Evolutionary conservation across 441 rosid genomes (phyloP).

Genomic region (Francoa sonchifolia): DNA sequence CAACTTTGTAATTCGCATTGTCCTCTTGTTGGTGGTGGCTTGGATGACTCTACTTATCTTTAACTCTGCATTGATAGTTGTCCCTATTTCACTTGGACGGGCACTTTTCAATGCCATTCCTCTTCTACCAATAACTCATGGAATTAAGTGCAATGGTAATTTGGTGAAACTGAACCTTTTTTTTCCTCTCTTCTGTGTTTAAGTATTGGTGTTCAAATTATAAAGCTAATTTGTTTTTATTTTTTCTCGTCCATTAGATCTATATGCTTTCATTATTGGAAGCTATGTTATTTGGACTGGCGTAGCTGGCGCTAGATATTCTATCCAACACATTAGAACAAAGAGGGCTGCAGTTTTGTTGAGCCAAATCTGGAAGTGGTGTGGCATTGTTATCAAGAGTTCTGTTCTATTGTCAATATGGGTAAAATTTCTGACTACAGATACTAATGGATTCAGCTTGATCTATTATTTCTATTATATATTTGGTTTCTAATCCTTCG

Average conservation of each 20-base stretch:
- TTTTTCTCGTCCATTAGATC: constrained; percentile 29
- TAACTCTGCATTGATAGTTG: constrained; percentile 76
- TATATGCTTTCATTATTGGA: constrained; percentile 86
- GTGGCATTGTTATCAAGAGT: constrained; percentile 72
- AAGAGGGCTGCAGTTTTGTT: constrained; percentile 54
- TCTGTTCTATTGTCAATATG: constrained; percentile 69
- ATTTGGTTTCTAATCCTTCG: not conserved
- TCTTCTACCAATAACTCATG: constrained; percentile 88
- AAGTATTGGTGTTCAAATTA: constrained; percentile 3
- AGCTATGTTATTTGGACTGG: constrained; percentile 86
- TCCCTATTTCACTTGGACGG: constrained; percentile 88
- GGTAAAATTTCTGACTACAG: constrained; percentile 32
- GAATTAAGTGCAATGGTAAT: constrained; percentile 93
- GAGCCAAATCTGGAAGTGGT: constrained; percentile 73
- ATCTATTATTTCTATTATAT: not conserved
- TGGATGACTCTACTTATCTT: constrained; percentile 92
- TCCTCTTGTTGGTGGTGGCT: constrained; percentile 72
- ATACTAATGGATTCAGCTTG: no score
- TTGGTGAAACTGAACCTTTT: no score
- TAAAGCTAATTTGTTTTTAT: constrained; percentile 10
- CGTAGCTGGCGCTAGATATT: constrained; percentile 75
- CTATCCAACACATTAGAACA: constrained; percentile 56
- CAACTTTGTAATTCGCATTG: constrained; percentile 69
- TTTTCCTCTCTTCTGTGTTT: not conserved
- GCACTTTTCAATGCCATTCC: constrained; percentile 81